Conservation (phyloP, 192 early-diverging fungal genomes). For the Entomortierella beljakovae region DNA sequence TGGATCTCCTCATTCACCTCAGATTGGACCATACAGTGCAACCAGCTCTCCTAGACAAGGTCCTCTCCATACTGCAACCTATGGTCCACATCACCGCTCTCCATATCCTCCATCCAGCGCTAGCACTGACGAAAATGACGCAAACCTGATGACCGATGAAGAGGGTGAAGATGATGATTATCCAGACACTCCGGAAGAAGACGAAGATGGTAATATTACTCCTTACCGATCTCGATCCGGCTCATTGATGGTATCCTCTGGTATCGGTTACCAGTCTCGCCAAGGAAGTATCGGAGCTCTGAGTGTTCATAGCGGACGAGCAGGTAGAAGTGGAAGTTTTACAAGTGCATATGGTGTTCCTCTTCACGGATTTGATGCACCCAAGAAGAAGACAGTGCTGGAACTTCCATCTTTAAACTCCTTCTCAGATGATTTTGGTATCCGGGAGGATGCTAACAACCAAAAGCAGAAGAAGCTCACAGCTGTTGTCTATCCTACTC, state of each 20-base stretch:
- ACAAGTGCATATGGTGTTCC: conserved; percentile 49
- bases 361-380: conserved; percentile 8
- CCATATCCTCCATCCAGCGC: conserved; percentile 38
- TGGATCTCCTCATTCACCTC: conserved; percentile 19
- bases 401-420: conserved; percentile 44
- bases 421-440: conserved; percentile 47
- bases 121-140: conserved; percentile 49
- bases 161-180: conserved; percentile 53
- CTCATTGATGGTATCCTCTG: conserved; percentile 29
- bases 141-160: conserved; percentile 43
- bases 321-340: conserved; percentile 45
- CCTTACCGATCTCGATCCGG: conserved; percentile 41
- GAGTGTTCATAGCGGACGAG: conserved; percentile 20
- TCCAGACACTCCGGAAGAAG: conserved; percentile 44
- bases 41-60: conserved; percentile 25
- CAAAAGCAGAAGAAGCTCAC: conserved; percentile 35
- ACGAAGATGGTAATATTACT: conserved; percentile 25
- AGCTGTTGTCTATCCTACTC: conserved; percentile 47
- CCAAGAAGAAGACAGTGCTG: conserved; percentile 20
- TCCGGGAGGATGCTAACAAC: conserved; percentile 5
- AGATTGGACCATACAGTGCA: conserved; percentile 25
- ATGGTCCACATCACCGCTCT: conserved; percentile 24
- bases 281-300: conserved; percentile 36
- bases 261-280: conserved; percentile 16
- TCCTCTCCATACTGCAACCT: conserved; percentile 28